Evolutionary conservation across 352 stramenopile species (phyloP).

Genomic region (Globisporangium cylindrosporum): DNA sequence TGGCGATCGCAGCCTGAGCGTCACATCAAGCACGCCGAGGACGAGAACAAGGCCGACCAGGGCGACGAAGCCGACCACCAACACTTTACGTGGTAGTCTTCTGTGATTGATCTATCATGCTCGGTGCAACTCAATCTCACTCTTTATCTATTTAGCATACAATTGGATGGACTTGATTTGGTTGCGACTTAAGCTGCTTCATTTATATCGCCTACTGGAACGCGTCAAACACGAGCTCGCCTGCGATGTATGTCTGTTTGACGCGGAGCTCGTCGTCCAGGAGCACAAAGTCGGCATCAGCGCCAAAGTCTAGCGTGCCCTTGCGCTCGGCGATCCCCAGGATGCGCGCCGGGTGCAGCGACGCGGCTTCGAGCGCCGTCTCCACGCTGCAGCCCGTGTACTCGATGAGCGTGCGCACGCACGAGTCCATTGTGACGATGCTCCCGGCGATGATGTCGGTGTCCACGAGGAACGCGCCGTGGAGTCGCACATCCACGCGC

Average conservation of each 20-base stretch:
- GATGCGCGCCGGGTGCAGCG: slow-evolving; percentile 67
- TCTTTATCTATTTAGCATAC: not conserved
- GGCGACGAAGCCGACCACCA: slow-evolving; percentile 81
- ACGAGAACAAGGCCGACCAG: slow-evolving; percentile 80
- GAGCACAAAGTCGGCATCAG: slow-evolving; percentile 82
- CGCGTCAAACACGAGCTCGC: slow-evolving; percentile 51
- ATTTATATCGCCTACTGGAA: not conserved
- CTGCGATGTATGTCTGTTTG: slow-evolving; percentile 70
- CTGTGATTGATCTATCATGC: not conserved
- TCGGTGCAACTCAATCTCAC: not conserved
- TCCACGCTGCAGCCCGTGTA: slow-evolving; percentile 83
- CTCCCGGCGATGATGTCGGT: slow-evolving; percentile 86
- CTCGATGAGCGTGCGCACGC: slow-evolving; percentile 68
- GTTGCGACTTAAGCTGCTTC: not conserved
- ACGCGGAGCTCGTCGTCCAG: slow-evolving; percentile 71
- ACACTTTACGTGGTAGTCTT: slow-evolving; percentile 72
- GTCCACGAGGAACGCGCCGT: slow-evolving; percentile 48
- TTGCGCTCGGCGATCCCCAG: slow-evolving; percentile 60
- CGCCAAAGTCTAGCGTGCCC: slow-evolving; percentile 70
- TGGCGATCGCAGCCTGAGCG: slow-evolving; percentile 84
- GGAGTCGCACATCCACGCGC: slow-evolving; percentile 48
- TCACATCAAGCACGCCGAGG: slow-evolving; percentile 71
- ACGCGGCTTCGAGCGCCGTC: slow-evolving; percentile 72
- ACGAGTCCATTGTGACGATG: slow-evolving; percentile 81
- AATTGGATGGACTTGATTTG: not conserved